These are phyloP conservation scores for Acmispon strigosus DNA, from an alignment of 306 rosid species.

Conservation along the genomic window DNA sequence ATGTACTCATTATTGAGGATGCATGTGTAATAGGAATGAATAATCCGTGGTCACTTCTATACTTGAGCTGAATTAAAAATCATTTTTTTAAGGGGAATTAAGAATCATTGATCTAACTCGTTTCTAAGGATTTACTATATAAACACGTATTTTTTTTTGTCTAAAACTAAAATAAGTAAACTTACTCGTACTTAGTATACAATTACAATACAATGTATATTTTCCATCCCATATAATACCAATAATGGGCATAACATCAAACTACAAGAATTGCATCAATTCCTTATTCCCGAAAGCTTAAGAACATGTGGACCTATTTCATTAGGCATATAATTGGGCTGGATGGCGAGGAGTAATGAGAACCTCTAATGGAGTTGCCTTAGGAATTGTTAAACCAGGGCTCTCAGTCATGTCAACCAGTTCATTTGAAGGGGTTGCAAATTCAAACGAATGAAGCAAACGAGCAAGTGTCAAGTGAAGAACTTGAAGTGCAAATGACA, in stretches of 20 bases:
- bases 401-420: constrained; percentile 43
- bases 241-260: not conserved
- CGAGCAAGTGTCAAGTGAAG: constrained; percentile 45
- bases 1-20: no score
- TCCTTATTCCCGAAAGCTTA: not conserved
- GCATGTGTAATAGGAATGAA: no score
- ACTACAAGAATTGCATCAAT: not conserved
- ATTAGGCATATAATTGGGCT: constrained; percentile 21
- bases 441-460: constrained; percentile 43
- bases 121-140: no score
- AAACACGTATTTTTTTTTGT: no score
- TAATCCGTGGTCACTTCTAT: no score
- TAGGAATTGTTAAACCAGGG: constrained; percentile 42
- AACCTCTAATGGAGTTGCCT: constrained; percentile 41
- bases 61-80: no score
- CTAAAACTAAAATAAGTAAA: no score
- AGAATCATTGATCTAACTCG: no score
- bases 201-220: no score
- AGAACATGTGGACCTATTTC: not conserved
- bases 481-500: constrained; percentile 45
- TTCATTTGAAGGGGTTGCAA: constrained; percentile 25
- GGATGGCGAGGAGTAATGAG: constrained; percentile 47
- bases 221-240: no score
- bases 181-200: no score
- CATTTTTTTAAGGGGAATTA: no score